These are phyloP conservation scores for Arthroderma sp. DNA, from an alignment of 2,329 filamentous ascomycete species.

Conservation along the genomic window DNA sequence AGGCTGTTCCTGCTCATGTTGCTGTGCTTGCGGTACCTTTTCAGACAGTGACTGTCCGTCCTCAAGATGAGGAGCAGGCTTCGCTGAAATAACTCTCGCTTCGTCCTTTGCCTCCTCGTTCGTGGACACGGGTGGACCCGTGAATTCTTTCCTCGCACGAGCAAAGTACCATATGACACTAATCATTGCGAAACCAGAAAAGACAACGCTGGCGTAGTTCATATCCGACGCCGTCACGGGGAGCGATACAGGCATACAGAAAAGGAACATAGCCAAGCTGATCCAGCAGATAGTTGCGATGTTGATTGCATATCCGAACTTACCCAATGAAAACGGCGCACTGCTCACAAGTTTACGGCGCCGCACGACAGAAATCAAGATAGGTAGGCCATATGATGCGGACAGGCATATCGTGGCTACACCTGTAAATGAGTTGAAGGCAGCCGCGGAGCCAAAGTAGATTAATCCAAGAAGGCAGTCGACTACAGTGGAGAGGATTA, in stretches of 20 bases:
- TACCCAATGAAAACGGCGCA: conserved; percentile 56
- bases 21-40: not conserved
- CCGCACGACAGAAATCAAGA: conserved; percentile 55
- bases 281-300: conserved; percentile 58
- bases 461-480: conserved; percentile 62
- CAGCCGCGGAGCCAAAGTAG: conserved; percentile 64
- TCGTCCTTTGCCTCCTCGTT: conserved; percentile 16
- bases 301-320: conserved; percentile 57
- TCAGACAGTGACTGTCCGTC: conserved; percentile 8
- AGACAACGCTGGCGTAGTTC: conserved; percentile 57
- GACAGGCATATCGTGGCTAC: conserved; percentile 68
- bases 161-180: conserved; percentile 51
- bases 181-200: conserved; percentile 48
- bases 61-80: conserved; percentile 21
- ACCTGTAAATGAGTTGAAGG: conserved; percentile 68
- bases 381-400: conserved; percentile 62
- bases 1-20: conserved; percentile 5
- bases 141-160: conserved; percentile 51
- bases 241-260: conserved; percentile 58
- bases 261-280: conserved; percentile 53
- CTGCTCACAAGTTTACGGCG: conserved; percentile 52
- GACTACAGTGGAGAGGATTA: conserved; percentile 54
- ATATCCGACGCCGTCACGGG: conserved; percentile 44
- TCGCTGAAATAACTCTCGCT: conserved; percentile 19
- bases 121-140: conserved; percentile 36